A percentile compares a stretch with the other conserved stretches of the same genome.
phyloP scores from a whole-genome alignment of 768 basidiomycete species.

The Clathrus columnatus region DNA sequence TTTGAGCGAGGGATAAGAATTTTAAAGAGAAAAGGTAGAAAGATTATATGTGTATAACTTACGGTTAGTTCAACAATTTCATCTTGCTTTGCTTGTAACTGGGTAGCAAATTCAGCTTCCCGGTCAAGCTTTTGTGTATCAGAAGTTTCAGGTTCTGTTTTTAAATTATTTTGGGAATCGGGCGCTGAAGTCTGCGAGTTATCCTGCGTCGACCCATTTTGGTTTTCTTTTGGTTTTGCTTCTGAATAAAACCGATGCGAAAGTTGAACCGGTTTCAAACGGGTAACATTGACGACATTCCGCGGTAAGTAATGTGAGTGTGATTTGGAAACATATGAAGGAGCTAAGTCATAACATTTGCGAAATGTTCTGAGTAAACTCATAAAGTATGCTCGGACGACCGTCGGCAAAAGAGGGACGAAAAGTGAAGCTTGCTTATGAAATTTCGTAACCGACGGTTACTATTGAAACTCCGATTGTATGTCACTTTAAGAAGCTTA shows the following conservation, averaged over 20 bases:
- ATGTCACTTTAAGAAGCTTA: too few relatives aligned
- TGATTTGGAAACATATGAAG: neutral
- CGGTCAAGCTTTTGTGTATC: constrained; percentile 15
- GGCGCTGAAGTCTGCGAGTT: constrained; percentile 21
- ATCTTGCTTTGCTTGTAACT: constrained; percentile 72
- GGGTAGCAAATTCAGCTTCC: constrained; percentile 31
- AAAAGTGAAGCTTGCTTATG: constrained; percentile 2
- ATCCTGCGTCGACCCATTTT: constrained; percentile 18
- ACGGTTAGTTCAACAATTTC: constrained; percentile 83
- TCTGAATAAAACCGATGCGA: constrained; percentile 50
- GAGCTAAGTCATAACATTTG: neutral
- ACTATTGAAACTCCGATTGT: neutral
- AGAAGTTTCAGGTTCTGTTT: constrained; percentile 10
- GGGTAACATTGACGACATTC: neutral
- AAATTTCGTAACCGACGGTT: constrained; percentile 1
- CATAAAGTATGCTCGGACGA: constrained; percentile 1
- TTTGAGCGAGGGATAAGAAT: constrained; percentile 25
- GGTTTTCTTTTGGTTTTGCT: constrained; percentile 30
- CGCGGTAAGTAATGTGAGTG: neutral
- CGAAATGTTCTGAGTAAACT: constrained; percentile 6
- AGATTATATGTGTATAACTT: constrained; percentile 22
- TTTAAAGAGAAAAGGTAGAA: constrained; percentile 11
- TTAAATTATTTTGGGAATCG: constrained; percentile 11
- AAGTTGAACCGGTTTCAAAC: neutral
- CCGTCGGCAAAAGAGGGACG: constrained; percentile 3